These are phyloP conservation scores for Erodium maritimum DNA, from an alignment of 345 rosid species.

Conservation along the genomic window DNA sequence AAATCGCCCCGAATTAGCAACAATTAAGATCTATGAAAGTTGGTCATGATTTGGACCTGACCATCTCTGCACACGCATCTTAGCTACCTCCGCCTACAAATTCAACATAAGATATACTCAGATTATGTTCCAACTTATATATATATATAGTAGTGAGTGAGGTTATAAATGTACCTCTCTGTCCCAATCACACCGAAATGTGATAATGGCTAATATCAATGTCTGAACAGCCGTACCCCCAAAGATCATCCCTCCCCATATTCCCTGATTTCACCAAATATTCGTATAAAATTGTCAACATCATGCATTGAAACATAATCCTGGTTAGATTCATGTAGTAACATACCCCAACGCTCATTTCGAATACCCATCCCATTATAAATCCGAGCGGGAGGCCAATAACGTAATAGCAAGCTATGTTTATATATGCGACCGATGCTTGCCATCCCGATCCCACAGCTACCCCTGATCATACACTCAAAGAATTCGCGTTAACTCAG, in stretches of 20 bases:
- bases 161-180: slow-evolving; percentile 29
- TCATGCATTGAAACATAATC: no score
- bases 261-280: slow-evolving; percentile 26
- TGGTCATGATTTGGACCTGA: no score
- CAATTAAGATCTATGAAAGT: no score
- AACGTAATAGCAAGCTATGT: slow-evolving; percentile 58
- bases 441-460: slow-evolving; percentile 92
- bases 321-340: neutral
- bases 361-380: slow-evolving; percentile 52
- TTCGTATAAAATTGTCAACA: no score
- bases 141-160: neutral
- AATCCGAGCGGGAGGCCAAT: slow-evolving; percentile 64
- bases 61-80: no score
- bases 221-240: slow-evolving; percentile 36
- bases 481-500: no score
- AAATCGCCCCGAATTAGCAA: no score
- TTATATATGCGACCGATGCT: slow-evolving; percentile 50
- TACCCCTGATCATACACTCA: slow-evolving; percentile 39
- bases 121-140: no score
- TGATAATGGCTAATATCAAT: slow-evolving; percentile 32
- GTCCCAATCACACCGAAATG: slow-evolving; percentile 39
- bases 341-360: slow-evolving; percentile 47
- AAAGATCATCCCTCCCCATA: slow-evolving; percentile 72
- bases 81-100: no score
- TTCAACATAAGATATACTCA: no score